Conservation (phyloP, 2,329 filamentous ascomycete genomes). For the Monosporascus sp. region DNA sequence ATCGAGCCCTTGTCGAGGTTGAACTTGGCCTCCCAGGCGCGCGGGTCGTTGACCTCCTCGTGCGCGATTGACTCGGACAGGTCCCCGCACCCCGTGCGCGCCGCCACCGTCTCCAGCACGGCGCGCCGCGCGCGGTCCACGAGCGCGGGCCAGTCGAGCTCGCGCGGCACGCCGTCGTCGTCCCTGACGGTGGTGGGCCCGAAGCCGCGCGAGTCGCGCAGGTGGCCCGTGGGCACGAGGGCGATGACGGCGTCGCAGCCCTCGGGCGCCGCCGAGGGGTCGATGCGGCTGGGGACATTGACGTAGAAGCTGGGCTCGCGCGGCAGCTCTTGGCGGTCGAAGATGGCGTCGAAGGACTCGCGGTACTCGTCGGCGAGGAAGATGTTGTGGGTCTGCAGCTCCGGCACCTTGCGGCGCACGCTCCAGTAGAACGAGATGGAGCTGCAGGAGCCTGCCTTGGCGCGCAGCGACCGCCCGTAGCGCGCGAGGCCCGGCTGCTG, state of each 20-base stretch:
- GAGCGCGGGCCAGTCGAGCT: slow-evolving; percentile 59
- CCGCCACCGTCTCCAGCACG: slow-evolving; percentile 56
- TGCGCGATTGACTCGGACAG: slow-evolving; percentile 45
- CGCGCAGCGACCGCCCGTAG: slow-evolving; percentile 36
- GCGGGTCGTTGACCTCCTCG: slow-evolving; percentile 63
- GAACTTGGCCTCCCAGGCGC: slow-evolving; percentile 61
- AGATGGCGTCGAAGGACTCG: slow-evolving; percentile 72
- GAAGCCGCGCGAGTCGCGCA: slow-evolving; percentile 43
- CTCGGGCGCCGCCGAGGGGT: slow-evolving; percentile 60
- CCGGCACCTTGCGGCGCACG: slow-evolving; percentile 53
- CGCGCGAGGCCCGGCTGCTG: slow-evolving; percentile 14
- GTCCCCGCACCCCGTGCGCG: slow-evolving; percentile 53
- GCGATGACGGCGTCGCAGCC: slow-evolving; percentile 64
- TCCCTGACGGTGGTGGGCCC: slow-evolving; percentile 8
- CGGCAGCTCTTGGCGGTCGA: slow-evolving; percentile 64
- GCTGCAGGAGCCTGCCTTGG: slow-evolving; percentile 59
- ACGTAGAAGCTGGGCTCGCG: slow-evolving; percentile 70
- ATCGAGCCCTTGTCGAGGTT: slow-evolving; percentile 74
- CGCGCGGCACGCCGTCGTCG: slow-evolving; percentile 28
- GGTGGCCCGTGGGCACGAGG: slow-evolving; percentile 67
- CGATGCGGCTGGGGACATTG: slow-evolving; percentile 68
- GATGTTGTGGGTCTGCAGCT: slow-evolving; percentile 69
- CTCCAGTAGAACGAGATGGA: slow-evolving; percentile 77
- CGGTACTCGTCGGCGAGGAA: slow-evolving; percentile 70
- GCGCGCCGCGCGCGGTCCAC: slow-evolving; percentile 53